Evolutionary conservation across 2,329 filamentous ascomycete species (phyloP).

Genomic region (Diaporthe batatas): DNA sequence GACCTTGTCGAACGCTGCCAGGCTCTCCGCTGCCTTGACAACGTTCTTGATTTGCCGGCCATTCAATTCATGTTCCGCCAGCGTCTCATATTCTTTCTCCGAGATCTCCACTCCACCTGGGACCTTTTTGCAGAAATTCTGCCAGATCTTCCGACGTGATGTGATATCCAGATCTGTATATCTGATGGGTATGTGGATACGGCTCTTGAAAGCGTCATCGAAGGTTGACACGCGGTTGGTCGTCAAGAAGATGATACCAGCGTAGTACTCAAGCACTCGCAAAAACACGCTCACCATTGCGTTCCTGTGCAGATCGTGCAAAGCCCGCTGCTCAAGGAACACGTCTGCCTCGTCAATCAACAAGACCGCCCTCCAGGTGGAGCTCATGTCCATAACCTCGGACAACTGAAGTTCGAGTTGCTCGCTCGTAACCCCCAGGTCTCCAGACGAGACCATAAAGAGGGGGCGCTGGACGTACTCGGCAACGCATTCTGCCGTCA

Average conservation of each 20-base stretch:
- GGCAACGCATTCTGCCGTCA: conserved; percentile 53
- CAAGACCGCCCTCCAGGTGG: conserved; percentile 46
- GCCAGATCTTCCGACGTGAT: conserved; percentile 43
- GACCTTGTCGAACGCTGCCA: conserved; percentile 50
- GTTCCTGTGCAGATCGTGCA: conserved; percentile 42
- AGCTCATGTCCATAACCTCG: conserved; percentile 41
- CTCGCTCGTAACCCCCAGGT: conserved; percentile 42
- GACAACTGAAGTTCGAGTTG: conserved; percentile 38
- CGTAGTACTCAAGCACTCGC: conserved; percentile 53
- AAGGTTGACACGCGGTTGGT: conserved; percentile 58
- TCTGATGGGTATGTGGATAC: conserved; percentile 54
- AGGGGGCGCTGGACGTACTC: conserved; percentile 52
- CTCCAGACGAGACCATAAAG: conserved; percentile 51
- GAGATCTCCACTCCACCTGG: conserved; percentile 45
- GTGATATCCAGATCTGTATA: conserved; percentile 45
- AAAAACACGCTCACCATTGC: conserved; percentile 42
- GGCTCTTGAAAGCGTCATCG: conserved; percentile 57
- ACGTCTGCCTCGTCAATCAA: conserved; percentile 47
- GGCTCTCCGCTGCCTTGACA: conserved; percentile 48
- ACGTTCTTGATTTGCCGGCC: conserved; percentile 50
- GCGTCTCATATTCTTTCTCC: conserved; percentile 43
- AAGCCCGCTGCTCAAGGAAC: conserved; percentile 43
- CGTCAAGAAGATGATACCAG: conserved; percentile 56
- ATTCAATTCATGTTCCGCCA: conserved; percentile 46
- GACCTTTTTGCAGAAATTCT: conserved; percentile 43